Evolutionary conservation across 73 alveolate species (phyloP), one percentile per base, ranked within the genome.

Genomic region (Effrenium voratum): DNA sequence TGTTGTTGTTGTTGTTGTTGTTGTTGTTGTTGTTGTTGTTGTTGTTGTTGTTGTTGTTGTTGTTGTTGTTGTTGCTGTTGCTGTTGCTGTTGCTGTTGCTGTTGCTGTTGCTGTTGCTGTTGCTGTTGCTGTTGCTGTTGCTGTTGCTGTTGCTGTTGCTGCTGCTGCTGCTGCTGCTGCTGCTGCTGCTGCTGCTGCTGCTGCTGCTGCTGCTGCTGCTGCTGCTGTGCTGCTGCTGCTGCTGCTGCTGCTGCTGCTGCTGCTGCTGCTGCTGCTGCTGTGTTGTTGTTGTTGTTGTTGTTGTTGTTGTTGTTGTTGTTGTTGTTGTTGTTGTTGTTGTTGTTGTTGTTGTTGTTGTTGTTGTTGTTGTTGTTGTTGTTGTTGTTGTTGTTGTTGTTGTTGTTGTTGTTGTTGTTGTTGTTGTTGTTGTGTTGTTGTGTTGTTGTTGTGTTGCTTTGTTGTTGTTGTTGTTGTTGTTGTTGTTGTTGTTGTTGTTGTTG

Each of bases 11-110:
- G 68, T 55, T 55, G 68, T 55, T 55, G 68, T 55, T 55, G 68
- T 55, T 55, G 68, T 55, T 55, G 68, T 55, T 55, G 68, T 55
- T 55, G 68, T 66, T 66, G 40, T 66, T 66, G 32, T 28, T 66
- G 40, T 28, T 66, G 40, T 66, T 16, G 40, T 66, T 66, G 40
- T 66, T 66, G 79, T 12, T 66, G 40, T 66, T 66, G 79, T 66
- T 66, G 40, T 66, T 66, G 79, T 66, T 66, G 79, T 66, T 28
- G 40, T 28, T 66, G 40, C n/a, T 70, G 82, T n/a, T 70, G 82
- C 30, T 70, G 82, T 5, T 70, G 82, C 30, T 70, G 82, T 2
- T 70, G 82, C 30, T 70, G 82, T 2, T 70, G 82, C 5, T 70
- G 82, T n/a, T 70, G 82, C 30, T 70, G 82, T 5, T 70, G 82